Evolutionary conservation across 805 yeast species (phyloP).

Genomic region (Zygotorulaspora danielsina): DNA sequence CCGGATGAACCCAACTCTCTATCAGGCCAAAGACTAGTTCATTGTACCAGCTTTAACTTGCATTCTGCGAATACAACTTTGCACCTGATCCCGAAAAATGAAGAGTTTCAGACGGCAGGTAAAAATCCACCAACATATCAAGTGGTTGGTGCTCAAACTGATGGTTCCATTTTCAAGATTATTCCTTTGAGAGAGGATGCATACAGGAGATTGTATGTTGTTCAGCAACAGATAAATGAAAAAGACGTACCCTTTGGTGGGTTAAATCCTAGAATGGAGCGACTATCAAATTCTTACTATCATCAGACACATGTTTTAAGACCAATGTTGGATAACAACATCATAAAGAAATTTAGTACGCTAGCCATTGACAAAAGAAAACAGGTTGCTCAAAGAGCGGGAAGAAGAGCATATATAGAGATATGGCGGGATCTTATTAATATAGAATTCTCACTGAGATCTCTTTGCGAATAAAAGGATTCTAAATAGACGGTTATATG

Average conservation of each 20-base stretch:
- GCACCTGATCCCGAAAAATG: slow-evolving; percentile 40
- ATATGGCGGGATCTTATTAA: slow-evolving; percentile 65
- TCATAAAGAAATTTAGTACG: slow-evolving; percentile 49
- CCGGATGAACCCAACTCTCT: slow-evolving; percentile 85
- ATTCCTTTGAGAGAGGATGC: slow-evolving; percentile 69
- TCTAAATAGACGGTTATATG: not conserved
- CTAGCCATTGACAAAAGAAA: slow-evolving; percentile 56
- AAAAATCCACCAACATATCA: slow-evolving; percentile 43
- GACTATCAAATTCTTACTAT: slow-evolving; percentile 40
- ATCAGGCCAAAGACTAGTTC: slow-evolving; percentile 71
- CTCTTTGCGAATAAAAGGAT: slow-evolving; percentile 17
- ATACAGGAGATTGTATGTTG: slow-evolving; percentile 74
- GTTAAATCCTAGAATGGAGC: slow-evolving; percentile 69
- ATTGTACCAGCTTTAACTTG: slow-evolving; percentile 63
- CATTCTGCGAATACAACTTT: slow-evolving; percentile 58
- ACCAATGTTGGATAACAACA: slow-evolving; percentile 61
- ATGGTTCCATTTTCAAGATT: slow-evolving; percentile 74
- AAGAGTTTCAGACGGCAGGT: slow-evolving; percentile 27
- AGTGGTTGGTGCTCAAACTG: slow-evolving; percentile 65
- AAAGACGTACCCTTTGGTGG: slow-evolving; percentile 72
- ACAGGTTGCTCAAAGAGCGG: slow-evolving; percentile 51
- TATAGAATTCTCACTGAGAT: slow-evolving; percentile 43
- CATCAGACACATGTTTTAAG: slow-evolving; percentile 43
- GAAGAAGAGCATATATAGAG: slow-evolving; percentile 54
- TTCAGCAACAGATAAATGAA: slow-evolving; percentile 84